A percentile compares a stretch with the other conserved stretches of the same genome.
These are phyloP conservation scores for Paxillus involutus DNA, from an alignment of 768 basidiomycete genomes.

Conservation along the genomic window DNA sequence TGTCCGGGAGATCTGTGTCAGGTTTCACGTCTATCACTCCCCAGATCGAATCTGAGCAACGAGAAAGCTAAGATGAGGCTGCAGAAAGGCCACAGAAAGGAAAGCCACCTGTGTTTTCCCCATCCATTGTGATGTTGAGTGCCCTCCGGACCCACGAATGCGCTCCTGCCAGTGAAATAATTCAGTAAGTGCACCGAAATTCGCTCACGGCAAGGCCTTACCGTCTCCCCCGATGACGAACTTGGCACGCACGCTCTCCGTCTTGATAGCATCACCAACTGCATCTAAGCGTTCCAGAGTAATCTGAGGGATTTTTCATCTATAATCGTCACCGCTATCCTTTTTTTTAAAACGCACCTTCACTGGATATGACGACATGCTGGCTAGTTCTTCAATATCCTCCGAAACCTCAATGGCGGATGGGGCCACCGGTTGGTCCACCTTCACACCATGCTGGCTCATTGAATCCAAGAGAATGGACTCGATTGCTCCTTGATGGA, in stretches of 20 bases:
- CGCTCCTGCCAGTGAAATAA: constrained; percentile 21
- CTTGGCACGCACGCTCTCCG: constrained; percentile 23
- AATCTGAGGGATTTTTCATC: neutral
- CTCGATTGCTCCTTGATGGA: constrained; percentile 35
- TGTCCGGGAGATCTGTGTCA: constrained; percentile 69
- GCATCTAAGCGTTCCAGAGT: neutral
- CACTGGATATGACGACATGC: constrained; percentile 9
- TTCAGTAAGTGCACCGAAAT: too few species aligned
- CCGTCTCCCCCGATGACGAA: constrained; percentile 29
- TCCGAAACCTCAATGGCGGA: constrained; percentile 22
- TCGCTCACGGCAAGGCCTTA: neutral
- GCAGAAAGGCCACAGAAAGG: neutral
- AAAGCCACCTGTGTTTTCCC: constrained; percentile 36
- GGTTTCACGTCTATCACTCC: constrained; percentile 70
- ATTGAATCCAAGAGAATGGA: constrained; percentile 34
- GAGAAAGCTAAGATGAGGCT: constrained; percentile 14
- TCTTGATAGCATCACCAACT: constrained; percentile 25
- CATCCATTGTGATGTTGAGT: constrained; percentile 40
- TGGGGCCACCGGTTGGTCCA: constrained; percentile 30
- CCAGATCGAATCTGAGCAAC: constrained; percentile 59
- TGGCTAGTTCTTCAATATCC: constrained; percentile 34
- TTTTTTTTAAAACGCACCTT: constrained; percentile 1
- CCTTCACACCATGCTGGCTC: constrained; percentile 19
- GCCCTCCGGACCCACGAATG: constrained; percentile 40
- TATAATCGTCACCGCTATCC: too few species aligned